Conservation (phyloP, 495 filamentous ascomycete species). For the Penicillium angulare region DNA sequence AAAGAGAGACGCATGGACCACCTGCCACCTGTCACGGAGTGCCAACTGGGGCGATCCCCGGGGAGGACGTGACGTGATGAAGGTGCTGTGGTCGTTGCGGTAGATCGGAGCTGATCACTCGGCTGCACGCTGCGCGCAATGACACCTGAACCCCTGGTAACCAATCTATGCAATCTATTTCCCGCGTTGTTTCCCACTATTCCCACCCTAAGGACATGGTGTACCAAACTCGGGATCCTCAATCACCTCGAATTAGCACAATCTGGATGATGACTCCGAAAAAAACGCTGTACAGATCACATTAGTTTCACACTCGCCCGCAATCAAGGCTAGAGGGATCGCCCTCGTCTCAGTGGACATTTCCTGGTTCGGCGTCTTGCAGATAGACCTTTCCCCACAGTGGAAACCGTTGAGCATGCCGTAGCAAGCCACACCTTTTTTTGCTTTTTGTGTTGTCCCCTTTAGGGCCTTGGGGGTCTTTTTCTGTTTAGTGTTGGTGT, state of each 20-base stretch:
- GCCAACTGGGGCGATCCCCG: constrained; percentile 12
- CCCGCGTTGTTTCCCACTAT: constrained; percentile 19
- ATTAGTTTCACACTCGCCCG: constrained; percentile 5
- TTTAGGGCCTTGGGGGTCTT: too few species aligned
- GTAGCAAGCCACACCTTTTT: constrained; percentile 29
- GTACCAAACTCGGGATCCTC: constrained; percentile 7
- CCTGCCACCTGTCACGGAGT: constrained; percentile 30
- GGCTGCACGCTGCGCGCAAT: constrained; percentile 23
- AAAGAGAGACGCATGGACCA: constrained; percentile 19
- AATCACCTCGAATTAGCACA: background rate
- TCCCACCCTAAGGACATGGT: constrained; percentile 13
- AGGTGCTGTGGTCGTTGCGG: background rate
- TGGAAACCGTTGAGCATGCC: constrained; percentile 30
- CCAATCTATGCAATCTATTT: constrained; percentile 23
- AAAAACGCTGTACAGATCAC: background rate
- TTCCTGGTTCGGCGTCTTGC: constrained; percentile 20
- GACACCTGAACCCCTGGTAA: constrained; percentile 9
- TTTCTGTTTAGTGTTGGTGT: background rate
- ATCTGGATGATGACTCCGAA: background rate
- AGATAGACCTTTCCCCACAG: constrained; percentile 13
- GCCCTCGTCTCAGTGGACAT: constrained; percentile 13
- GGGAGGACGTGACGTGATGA: constrained; percentile 13
- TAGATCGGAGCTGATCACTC: constrained; percentile 13
- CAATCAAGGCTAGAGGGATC: constrained; percentile 25
- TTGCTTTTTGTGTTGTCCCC: too few species aligned